A percentile compares a stretch with the other conserved stretches of the same genome.
These are phyloP conservation scores for Saxophila tyrrhenica DNA, from an alignment of 495 filamentous ascomycete species.

Conservation along the genomic window DNA sequence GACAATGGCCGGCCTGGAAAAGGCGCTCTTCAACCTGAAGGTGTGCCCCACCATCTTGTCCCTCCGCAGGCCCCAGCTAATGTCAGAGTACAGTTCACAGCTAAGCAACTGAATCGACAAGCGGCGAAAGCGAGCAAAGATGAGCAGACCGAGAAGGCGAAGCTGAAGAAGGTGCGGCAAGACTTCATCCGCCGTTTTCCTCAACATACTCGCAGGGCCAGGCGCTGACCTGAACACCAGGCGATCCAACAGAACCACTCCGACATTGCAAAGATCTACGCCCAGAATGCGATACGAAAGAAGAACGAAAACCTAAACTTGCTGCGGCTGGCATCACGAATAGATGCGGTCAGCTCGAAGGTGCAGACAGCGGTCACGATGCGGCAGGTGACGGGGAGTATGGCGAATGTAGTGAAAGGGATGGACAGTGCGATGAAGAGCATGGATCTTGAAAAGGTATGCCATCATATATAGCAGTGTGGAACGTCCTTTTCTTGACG, in stretches of 20 bases:
- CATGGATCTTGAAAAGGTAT: slow-evolving; percentile 60
- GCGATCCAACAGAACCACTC: slow-evolving; percentile 53
- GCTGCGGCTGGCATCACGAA: slow-evolving; percentile 44
- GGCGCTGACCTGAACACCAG: slow-evolving; percentile 18
- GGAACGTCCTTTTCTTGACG: too few species aligned
- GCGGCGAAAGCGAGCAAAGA: slow-evolving; percentile 72
- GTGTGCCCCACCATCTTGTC: slow-evolving; percentile 26
- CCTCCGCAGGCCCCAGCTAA: slow-evolving; percentile 1
- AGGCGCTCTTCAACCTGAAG: slow-evolving; percentile 55
- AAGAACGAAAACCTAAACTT: slow-evolving; percentile 57
- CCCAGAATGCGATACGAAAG: slow-evolving; percentile 76
- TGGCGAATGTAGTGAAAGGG: slow-evolving; percentile 52
- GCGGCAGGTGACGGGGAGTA: slow-evolving; percentile 51
- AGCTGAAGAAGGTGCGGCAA: slow-evolving; percentile 60
- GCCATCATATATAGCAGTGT: too few species aligned
- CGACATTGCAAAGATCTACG: slow-evolving; percentile 72
- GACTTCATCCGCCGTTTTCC: background rate
- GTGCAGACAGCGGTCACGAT: slow-evolving; percentile 59
- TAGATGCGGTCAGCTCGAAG: slow-evolving; percentile 50
- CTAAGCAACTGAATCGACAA: slow-evolving; percentile 72
- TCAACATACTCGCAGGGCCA: background rate
- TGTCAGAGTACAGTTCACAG: slow-evolving; percentile 51
- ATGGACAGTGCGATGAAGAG: slow-evolving; percentile 56
- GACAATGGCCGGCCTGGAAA: slow-evolving; percentile 51
- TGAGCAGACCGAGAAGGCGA: slow-evolving; percentile 67